phyloP scores from a whole-genome alignment of 495 filamentous ascomycete species.

The Penicillium pulvis region DNA sequence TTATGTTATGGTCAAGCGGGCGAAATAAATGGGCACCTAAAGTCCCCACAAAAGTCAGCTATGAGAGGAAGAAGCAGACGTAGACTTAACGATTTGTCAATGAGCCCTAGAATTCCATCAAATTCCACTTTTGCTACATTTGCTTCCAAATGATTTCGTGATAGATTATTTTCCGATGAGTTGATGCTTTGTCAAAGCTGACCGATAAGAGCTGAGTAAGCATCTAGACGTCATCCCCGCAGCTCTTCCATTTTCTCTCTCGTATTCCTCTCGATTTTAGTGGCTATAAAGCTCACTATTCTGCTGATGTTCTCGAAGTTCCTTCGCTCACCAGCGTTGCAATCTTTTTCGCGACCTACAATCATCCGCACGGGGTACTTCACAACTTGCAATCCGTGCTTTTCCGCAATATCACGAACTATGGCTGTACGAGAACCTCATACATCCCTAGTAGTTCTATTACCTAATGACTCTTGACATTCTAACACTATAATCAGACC shows the following conservation, averaged over 20 bases:
- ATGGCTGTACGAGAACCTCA: constrained; percentile 41
- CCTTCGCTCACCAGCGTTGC: constrained; percentile 25
- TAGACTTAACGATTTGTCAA: constrained; percentile 21
- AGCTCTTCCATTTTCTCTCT: background rate
- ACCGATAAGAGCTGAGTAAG: constrained; percentile 30
- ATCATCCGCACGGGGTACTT: constrained; percentile 18
- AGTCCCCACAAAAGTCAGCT: background rate
- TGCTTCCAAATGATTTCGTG: background rate
- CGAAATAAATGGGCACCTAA: constrained; percentile 33
- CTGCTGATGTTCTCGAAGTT: constrained; percentile 36
- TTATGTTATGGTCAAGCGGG: constrained; percentile 86
- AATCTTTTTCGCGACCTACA: constrained; percentile 23
- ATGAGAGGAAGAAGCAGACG: constrained; percentile 1
- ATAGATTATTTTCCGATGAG: constrained; percentile 9
- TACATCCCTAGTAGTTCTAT: background rate
- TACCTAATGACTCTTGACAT: background rate
- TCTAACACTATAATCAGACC: constrained; percentile 26
- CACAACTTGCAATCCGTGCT: constrained; percentile 20
- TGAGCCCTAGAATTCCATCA: constrained; percentile 21
- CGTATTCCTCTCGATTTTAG: background rate
- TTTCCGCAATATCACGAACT: constrained; percentile 34
- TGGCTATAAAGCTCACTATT: background rate
- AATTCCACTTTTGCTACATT: constrained; percentile 7
- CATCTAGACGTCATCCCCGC: constrained; percentile 28
- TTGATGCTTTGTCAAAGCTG: constrained; percentile 37